A percentile compares a stretch with the other conserved stretches of the same genome.
These are phyloP conservation scores for Dothideomycetes sp. DNA, from an alignment of 2,329 filamentous ascomycete species.

Conservation along the genomic window DNA sequence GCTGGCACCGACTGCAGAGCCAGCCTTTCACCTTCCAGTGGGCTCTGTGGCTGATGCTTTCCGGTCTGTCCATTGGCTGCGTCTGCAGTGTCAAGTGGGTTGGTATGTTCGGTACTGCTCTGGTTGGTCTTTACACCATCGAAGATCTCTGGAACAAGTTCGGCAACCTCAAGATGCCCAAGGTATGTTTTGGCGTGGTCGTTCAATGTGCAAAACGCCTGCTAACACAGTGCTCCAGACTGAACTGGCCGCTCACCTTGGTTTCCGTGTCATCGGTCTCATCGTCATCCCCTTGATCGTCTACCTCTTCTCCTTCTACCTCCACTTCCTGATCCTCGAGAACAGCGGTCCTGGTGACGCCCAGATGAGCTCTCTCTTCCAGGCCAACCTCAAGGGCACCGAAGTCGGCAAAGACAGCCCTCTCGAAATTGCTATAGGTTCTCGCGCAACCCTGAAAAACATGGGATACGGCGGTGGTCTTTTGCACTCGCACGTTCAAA, in stretches of 20 bases:
- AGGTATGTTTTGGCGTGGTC: constrained; percentile 53
- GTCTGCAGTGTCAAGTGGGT: constrained; percentile 99
- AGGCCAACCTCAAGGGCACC: constrained; percentile 88
- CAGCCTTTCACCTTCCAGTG: constrained; percentile 84
- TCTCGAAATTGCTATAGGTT: constrained; percentile 82
- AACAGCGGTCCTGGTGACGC: constrained; percentile 93
- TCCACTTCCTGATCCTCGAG: constrained; percentile 90
- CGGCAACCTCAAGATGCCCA: constrained; percentile 83
- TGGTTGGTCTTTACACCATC: constrained; percentile 90
- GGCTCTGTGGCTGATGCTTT: constrained; percentile 91
- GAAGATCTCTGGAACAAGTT: constrained; percentile 99
- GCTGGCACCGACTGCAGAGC: constrained; percentile 82
- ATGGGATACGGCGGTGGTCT: constrained; percentile 98
- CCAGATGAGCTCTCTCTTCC: constrained; percentile 99
- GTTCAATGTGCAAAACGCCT: too few relatives aligned
- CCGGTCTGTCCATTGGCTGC: constrained; percentile 90
- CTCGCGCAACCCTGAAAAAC: constrained; percentile 88
- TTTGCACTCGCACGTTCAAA: constrained; percentile 92
- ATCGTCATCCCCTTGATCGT: constrained; percentile 84
- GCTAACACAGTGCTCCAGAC: constrained; percentile 39
- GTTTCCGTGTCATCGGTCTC: constrained; percentile 71
- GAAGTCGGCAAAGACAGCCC: constrained; percentile 92
- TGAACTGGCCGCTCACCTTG: constrained; percentile 66
- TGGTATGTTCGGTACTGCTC: constrained; percentile 86
- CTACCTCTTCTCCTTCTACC: constrained; percentile 90